Conservation (phyloP, 495 filamentous ascomycete species). For the Aspergillus conjunctus region DNA sequence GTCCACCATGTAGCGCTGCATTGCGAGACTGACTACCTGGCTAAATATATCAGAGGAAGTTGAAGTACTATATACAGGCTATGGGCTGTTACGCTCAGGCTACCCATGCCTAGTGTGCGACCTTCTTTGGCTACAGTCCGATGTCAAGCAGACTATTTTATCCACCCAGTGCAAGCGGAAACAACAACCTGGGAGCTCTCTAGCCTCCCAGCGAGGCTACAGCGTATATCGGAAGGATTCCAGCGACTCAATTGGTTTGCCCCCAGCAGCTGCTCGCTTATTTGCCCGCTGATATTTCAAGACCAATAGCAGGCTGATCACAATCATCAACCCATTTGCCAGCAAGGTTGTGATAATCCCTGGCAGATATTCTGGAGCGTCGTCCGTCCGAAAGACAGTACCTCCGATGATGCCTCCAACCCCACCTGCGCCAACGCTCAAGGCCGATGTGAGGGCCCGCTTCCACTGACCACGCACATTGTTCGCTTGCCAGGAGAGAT, state of each 20-base stretch:
- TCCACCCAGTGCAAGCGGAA: too few relatives aligned
- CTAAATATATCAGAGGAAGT: too few relatives aligned
- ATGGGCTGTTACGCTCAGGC: too few relatives aligned
- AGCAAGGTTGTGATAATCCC: constrained; percentile 43
- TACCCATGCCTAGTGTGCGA: too few relatives aligned
- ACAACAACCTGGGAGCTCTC: too few relatives aligned
- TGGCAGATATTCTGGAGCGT: constrained; percentile 50
- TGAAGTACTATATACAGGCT: too few relatives aligned
- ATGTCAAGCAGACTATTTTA: too few relatives aligned
- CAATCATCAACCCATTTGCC: constrained; percentile 38
- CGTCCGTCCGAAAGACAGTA: constrained; percentile 54
- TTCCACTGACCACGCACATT: constrained; percentile 64
- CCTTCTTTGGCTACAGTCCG: too few relatives aligned
- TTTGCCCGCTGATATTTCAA: constrained; percentile 47
- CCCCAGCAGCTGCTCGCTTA: constrained; percentile 40
- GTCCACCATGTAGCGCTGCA: too few relatives aligned
- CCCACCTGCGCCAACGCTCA: constrained; percentile 46
- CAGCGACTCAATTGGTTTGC: constrained; percentile 53
- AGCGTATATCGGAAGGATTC: constrained; percentile 28
- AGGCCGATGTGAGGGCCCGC: constrained; percentile 55
- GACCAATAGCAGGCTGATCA: constrained; percentile 27
- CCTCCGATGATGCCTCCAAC: constrained; percentile 57
- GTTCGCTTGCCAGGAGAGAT: constrained; percentile 29
- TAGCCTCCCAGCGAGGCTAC: background rate
- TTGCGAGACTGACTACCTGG: too few relatives aligned